Evolutionary conservation across 2,329 filamentous ascomycete species (phyloP), one percentile per base, ranked within the genome.

Genomic region (Arthrobotrys sphaeroides): DNA sequence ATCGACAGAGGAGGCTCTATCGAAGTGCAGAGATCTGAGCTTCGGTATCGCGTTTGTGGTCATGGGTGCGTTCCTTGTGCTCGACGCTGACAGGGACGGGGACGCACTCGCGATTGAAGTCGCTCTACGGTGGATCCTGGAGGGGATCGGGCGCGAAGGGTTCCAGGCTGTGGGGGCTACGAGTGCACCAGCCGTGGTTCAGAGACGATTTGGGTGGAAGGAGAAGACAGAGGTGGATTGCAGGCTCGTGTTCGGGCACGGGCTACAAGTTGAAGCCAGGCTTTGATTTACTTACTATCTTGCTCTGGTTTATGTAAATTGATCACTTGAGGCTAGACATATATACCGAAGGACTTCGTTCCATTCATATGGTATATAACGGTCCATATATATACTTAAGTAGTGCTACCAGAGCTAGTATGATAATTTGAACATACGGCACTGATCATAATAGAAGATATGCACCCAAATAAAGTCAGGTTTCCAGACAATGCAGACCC

Each of bases 81-180:
- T 81, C 20, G 82, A 83, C 77, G 81, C 81, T 3, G 77, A 79
- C 12, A 77, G 80, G 43, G 82, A 83, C 75, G 77, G 78, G 7
- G 79, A 83, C 74, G 77, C 78, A 28, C 78, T 80, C 22, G 78
- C 80, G 26, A 67, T 78, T 55, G 81, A 82, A 70, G 77, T 81
- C 18, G 78, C 78, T 2, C 73, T 77, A 47, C 69, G 79, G 28
- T 80, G 79, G 79, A 75, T 79, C 24, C 51, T 79, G 57, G 78
- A 78, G 42, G 77, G 77, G 2, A 69, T 69, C 28, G 73, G 73
- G 22, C 57, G 66, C 20, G 66, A 77, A 18, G 73, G 67, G 1
- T 76, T 76, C 53, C 73, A 76, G 42, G 31, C 47, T 51, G 57
- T 76, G 4, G 57, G 59, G 6, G 53, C 40, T 22, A 59, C 38